phyloP scores from a whole-genome alignment of 495 filamentous ascomycete genomes.

The Tuber indicum region DNA sequence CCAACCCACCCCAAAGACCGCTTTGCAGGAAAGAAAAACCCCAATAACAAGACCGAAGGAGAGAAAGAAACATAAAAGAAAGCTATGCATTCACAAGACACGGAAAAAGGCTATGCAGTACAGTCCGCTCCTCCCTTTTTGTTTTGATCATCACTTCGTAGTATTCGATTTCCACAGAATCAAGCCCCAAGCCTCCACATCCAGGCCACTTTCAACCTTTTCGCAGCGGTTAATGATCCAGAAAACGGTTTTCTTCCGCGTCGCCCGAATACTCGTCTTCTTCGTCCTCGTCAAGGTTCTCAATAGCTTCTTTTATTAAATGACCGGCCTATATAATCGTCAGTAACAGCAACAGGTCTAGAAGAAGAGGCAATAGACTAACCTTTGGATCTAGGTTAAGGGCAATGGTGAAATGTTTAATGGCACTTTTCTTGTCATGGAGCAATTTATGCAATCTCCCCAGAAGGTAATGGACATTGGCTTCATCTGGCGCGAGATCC shows the following conservation, averaged over 20 bases:
- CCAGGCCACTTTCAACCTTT: slow-evolving; percentile 10
- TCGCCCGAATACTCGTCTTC: slow-evolving; percentile 56
- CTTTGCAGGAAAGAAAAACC: slow-evolving; percentile 39
- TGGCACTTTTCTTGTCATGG: slow-evolving; percentile 69
- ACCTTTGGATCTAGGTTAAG: slow-evolving; percentile 96
- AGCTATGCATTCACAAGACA: slow-evolving; percentile 5
- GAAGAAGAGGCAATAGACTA: slow-evolving; percentile 30
- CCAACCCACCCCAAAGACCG: slow-evolving; percentile 38
- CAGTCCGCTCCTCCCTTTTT: slow-evolving; percentile 5
- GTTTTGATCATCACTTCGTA: slow-evolving; percentile 1
- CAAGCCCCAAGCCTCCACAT: slow-evolving; percentile 6
- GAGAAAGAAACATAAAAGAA: slow-evolving; percentile 39
- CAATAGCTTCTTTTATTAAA: slow-evolving; percentile 89
- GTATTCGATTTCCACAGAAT: slow-evolving; percentile 15
- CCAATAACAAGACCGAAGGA: slow-evolving; percentile 34
- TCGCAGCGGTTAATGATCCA: slow-evolving; percentile 30
- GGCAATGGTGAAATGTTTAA: slow-evolving; percentile 88
- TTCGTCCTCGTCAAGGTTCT: slow-evolving; percentile 76
- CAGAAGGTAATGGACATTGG: slow-evolving; percentile 88
- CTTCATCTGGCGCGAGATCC: slow-evolving; percentile 86
- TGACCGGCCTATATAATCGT: slow-evolving; percentile 61
- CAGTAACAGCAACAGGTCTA: slow-evolving; percentile 20
- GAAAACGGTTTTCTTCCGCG: slow-evolving; percentile 40
- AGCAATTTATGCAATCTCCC: slow-evolving; percentile 79
- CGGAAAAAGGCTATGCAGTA: slow-evolving; percentile 12